Conservation (phyloP, 2,329 filamentous ascomycete genomes). For the Fusarium pseudoanthophilum region DNA sequence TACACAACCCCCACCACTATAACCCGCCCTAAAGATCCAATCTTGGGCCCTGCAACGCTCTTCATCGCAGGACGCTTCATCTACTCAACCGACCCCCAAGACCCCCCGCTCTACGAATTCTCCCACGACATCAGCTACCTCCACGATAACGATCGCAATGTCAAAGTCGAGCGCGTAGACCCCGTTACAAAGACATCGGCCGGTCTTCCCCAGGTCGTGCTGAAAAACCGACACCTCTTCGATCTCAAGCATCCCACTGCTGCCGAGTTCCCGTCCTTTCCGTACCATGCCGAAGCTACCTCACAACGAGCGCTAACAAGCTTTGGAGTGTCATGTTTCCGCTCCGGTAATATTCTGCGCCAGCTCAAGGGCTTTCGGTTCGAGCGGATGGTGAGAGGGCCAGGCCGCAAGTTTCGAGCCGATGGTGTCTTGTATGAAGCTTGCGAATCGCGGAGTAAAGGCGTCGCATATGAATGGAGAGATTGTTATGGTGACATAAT, state of each 20-base stretch:
- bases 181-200: slow-evolving; percentile 37
- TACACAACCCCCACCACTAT: slow-evolving; percentile 4
- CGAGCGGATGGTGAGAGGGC: slow-evolving; percentile 43
- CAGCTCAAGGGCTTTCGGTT: slow-evolving; percentile 44
- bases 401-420: slow-evolving; percentile 38
- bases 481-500: slow-evolving; percentile 43
- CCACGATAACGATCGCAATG: slow-evolving; percentile 46
- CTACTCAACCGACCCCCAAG: slow-evolving; percentile 44
- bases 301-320: slow-evolving; percentile 45
- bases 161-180: slow-evolving; percentile 49
- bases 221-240: slow-evolving; percentile 49
- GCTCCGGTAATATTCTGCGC: slow-evolving; percentile 35
- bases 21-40: slow-evolving; percentile 9
- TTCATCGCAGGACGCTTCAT: slow-evolving; percentile 50
- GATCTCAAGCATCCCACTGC: slow-evolving; percentile 49
- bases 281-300: slow-evolving; percentile 48
- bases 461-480: slow-evolving; percentile 49
- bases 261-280: slow-evolving; percentile 45
- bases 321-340: slow-evolving; percentile 46
- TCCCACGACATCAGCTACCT: slow-evolving; percentile 50
- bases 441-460: slow-evolving; percentile 36
- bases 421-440: slow-evolving; percentile 46
- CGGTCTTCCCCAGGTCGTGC: slow-evolving; percentile 41
- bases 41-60: slow-evolving; percentile 48
- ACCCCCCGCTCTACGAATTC: slow-evolving; percentile 51